Evolutionary conservation across 208 protist genomes (phyloP), one percentile per base, ranked within the genome.

Genomic region (Porcisia hertigi): DNA sequence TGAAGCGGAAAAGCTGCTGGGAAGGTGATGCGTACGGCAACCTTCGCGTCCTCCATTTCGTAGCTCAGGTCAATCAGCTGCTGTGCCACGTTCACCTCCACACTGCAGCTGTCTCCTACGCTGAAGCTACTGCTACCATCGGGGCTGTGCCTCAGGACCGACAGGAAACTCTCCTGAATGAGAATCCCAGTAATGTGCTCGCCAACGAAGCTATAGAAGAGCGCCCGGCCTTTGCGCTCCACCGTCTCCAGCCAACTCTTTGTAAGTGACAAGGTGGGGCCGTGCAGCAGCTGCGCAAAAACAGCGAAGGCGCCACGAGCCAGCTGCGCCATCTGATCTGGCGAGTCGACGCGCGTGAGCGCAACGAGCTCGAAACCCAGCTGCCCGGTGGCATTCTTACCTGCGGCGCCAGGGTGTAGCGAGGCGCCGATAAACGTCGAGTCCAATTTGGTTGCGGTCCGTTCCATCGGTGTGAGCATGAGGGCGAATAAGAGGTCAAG

Each of bases 241-340:
- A 96, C 73, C 14, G 92, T 96, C 34, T 95, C 94, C 39, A 96
- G 66, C 92, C 94, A 97, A 57, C 80, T 86, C 76, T 88, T 88
- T 52, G 94, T 88, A 30, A 86, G 49, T 3, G 81, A 64, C 58
- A 97, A 77, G 14, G 88, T 93, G 3, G 79, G 64, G 34, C 86
- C 80, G 57, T 76, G 82, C 66, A 97, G 80, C n/a, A 96, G 84
- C 36, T 94, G 82, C 41, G 87, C 70, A 64, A 97, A 88, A 30
- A 95, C 86, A 39, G 91, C 84, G 39, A 89, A 92, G 63, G 89
- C 90, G n/a, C 92, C 92, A 39, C 86, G 87, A 14, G 90, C 94
- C 12, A 97, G 83, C 78, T 94, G 83, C 66, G 69, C 53, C 90
- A 96, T 93, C 55, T 65, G 71, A 30, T 93, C 81, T 7, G 54